Conservation (phyloP, 495 filamentous ascomycete genomes). For the Letharia columbiana region DNA sequence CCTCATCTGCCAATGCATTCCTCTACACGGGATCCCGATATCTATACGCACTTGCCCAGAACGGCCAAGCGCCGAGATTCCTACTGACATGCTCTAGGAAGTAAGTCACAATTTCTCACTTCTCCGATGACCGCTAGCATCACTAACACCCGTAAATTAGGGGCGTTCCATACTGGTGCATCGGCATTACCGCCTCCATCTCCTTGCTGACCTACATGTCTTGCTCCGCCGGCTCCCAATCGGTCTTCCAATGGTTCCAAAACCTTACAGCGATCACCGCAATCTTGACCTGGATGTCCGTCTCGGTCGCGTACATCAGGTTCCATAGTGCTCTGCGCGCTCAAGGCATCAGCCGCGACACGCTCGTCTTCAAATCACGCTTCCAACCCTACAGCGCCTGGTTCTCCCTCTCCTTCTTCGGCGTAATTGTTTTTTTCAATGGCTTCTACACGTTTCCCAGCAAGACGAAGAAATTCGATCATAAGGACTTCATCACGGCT, state of each 20-base stretch:
- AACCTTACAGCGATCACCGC: constrained; percentile 50
- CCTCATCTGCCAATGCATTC: constrained; percentile 68
- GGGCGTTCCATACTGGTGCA: constrained; percentile 47
- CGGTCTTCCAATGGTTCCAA: constrained; percentile 55
- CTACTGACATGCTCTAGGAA: constrained; percentile 45
- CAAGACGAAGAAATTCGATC: constrained; percentile 35
- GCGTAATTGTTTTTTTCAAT: constrained; percentile 35
- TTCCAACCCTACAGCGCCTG: constrained; percentile 56
- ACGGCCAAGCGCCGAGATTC: constrained; percentile 54
- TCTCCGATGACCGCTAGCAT: not conserved
- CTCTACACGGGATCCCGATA: constrained; percentile 76
- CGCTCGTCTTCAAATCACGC: constrained; percentile 49
- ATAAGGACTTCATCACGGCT: constrained; percentile 46
- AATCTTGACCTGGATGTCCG: constrained; percentile 54
- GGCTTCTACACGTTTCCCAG: constrained; percentile 31
- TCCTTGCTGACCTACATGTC: constrained; percentile 47
- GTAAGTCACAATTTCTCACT: constrained; percentile 5
- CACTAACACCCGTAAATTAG: constrained; percentile 10
- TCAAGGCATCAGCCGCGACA: constrained; percentile 31
- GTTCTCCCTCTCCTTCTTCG: constrained; percentile 49
- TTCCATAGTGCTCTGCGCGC: constrained; percentile 31
- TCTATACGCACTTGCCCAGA: constrained; percentile 58
- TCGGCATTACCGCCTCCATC: constrained; percentile 43
- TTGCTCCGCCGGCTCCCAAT: constrained; percentile 37
- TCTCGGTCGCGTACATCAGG: constrained; percentile 50